A percentile compares a stretch with the other conserved stretches of the same genome.
phyloP scores from a whole-genome alignment of 2,329 filamentous ascomycete species.

The Albifimbria verrucaria region DNA sequence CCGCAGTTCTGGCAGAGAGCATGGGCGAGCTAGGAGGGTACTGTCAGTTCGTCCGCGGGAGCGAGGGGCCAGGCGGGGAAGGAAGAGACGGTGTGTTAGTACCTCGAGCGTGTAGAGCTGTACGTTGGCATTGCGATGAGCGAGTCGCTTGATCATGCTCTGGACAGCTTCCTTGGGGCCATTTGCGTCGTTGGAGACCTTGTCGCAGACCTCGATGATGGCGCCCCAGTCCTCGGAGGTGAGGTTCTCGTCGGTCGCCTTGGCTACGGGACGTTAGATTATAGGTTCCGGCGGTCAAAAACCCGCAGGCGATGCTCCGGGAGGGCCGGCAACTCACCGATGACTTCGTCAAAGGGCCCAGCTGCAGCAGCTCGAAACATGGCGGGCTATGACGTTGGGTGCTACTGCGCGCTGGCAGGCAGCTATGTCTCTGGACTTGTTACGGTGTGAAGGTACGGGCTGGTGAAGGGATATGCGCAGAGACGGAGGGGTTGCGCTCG shows the following conservation, averaged over 20 bases:
- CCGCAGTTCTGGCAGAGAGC: slow-evolving; percentile 91
- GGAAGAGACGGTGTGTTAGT: slow-evolving; percentile 18
- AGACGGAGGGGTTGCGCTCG: too few species aligned
- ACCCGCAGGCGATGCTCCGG: too few species aligned
- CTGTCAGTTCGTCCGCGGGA: slow-evolving; percentile 3
- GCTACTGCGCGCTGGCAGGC: background rate
- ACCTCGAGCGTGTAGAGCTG: slow-evolving; percentile 92
- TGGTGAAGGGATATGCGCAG: too few species aligned
- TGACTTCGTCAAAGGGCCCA: slow-evolving; percentile 56
- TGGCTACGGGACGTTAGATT: slow-evolving; percentile 39
- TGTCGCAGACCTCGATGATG: slow-evolving; percentile 63
- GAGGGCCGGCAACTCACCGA: too few species aligned
- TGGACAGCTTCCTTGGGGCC: slow-evolving; percentile 80
- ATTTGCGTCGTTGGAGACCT: slow-evolving; percentile 50
- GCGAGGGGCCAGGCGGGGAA: background rate
- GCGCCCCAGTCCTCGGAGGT: slow-evolving; percentile 73
- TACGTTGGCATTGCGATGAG: slow-evolving; percentile 92
- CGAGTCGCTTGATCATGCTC: slow-evolving; percentile 86
- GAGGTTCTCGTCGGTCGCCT: slow-evolving; percentile 95
- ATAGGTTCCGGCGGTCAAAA: too few species aligned
- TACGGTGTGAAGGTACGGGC: too few species aligned
- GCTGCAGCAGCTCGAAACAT: slow-evolving; percentile 59
- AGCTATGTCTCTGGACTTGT: background rate
- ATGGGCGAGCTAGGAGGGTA: slow-evolving; percentile 70
- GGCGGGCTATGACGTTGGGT: slow-evolving; percentile 19